Evolutionary conservation across 2,329 filamentous ascomycete genomes (phyloP).

Genomic region (Claviceps fusiformis): DNA sequence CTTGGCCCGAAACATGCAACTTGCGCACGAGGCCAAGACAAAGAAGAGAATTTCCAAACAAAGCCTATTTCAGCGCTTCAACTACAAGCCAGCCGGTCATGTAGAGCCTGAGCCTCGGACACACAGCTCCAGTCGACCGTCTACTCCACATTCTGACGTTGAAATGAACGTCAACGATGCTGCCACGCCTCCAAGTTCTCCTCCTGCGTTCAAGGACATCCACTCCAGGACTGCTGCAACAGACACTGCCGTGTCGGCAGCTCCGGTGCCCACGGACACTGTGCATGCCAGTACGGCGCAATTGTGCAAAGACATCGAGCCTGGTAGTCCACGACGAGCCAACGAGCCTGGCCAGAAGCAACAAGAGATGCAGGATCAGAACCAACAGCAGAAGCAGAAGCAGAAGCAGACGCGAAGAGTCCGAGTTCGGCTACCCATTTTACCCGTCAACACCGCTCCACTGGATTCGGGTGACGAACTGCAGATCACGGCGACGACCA

Average conservation of each 20-base stretch:
- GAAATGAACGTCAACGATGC: constrained; percentile 35
- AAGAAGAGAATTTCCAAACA: constrained; percentile 82
- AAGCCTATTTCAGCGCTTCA: constrained; percentile 73
- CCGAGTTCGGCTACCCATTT: constrained; percentile 33
- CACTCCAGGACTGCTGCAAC: constrained; percentile 12
- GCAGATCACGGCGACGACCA: constrained; percentile 41
- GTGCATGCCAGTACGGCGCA: background rate
- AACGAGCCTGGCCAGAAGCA: constrained; percentile 46
- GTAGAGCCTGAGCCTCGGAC: constrained; percentile 6
- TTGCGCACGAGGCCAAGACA: constrained; percentile 78
- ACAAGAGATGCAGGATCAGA: constrained; percentile 26
- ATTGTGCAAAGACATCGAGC: background rate
- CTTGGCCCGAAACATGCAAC: constrained; percentile 76
- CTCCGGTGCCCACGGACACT: background rate
- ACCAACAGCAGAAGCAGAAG: constrained; percentile 7
- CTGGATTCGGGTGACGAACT: constrained; percentile 46
- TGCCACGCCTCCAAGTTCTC: constrained; percentile 63
- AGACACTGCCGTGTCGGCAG: background rate
- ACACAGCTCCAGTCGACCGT: constrained; percentile 42
- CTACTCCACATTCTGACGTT: constrained; percentile 37
- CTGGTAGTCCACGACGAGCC: constrained; percentile 7
- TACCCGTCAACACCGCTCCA: constrained; percentile 23
- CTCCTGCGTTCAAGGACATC: constrained; percentile 23
- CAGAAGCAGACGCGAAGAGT: constrained; percentile 31
- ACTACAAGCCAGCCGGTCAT: constrained; percentile 41